Evolutionary conservation across 2,329 filamentous ascomycete genomes (phyloP), one percentile per base, ranked within the genome.

Genomic region (Fusarium sterilihyphosum): DNA sequence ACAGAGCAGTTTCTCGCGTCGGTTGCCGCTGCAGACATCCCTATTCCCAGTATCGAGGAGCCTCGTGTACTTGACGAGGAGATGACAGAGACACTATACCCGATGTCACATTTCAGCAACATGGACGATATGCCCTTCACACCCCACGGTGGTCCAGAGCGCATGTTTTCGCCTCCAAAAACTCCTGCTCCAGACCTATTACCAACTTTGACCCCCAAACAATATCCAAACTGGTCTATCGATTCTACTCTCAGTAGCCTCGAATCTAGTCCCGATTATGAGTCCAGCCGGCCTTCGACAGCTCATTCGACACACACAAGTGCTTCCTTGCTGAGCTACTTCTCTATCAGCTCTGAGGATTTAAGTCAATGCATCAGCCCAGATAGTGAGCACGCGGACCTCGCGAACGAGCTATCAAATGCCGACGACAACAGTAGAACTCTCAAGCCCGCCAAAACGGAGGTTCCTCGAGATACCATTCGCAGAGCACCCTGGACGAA

Each of bases 1-100:
- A 92, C 90, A 3, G 86, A 91, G 77, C 89, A 92, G 58, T 92
- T 92, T 77, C 86, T 92, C n/a, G 90, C 89, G 6, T 92, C 90
- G 8, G 90, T 92, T 65, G 90, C 89, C 50, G 89, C 90, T 24
- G 90, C 89, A 69, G 90, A 92, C 78, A 84, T 91, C 8, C 89
- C 90, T 31, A 87, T 92, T 59, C 90, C 90, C 20, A 92, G 90
- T 79, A 91, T 92, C 64, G 90, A 92, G 80, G 85, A 88, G 70
- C 86, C 88, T 58, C 84, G 85, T 46, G 80, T 83, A 31, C 75
- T 82, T 44, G 84, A 87, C 74, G 83, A 85, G 73, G 84, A 85
- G 47, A 86, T 87, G 84, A 78, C 81, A 41, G 82, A 84, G 67
- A 78, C 80, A 43, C 66, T 79, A 33, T 82, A 81, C 60, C 78